Conservation (phyloP, 2,329 filamentous ascomycete genomes). For the Madurella fahalii region DNA sequence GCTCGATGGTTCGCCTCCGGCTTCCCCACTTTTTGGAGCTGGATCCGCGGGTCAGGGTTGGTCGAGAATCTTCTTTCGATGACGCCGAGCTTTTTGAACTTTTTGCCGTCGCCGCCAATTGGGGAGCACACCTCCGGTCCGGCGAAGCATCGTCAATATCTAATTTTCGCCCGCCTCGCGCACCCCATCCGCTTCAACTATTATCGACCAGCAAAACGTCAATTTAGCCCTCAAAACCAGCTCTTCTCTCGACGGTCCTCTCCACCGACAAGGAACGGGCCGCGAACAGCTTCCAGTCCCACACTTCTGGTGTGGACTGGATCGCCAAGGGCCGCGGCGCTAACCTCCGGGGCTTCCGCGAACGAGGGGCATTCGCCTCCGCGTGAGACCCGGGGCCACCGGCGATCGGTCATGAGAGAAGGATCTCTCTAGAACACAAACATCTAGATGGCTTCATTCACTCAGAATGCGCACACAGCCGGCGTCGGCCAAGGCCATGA, state of each 20-base stretch:
- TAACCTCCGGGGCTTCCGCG: not conserved
- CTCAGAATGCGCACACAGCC: constrained; percentile 20
- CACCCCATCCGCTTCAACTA: too few species aligned
- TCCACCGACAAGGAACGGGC: not conserved
- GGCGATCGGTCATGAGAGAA: not conserved
- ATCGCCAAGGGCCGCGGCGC: too few species aligned
- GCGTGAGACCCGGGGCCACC: not conserved
- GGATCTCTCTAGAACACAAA: not conserved
- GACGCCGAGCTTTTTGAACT: constrained; percentile 9
- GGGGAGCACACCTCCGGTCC: constrained; percentile 1
- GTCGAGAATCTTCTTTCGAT: constrained; percentile 18
- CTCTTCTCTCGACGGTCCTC: not conserved
- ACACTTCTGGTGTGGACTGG: not conserved
- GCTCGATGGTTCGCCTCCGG: too few species aligned
- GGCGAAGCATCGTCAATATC: not conserved
- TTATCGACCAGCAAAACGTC: not conserved
- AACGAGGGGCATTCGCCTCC: not conserved
- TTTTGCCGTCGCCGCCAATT: not conserved
- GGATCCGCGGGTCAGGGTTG: not conserved
- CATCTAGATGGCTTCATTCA: constrained; percentile 18
- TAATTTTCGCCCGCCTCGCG: too few species aligned
- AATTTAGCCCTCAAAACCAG: not conserved
- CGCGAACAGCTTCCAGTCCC: not conserved
- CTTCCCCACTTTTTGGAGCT: not conserved
- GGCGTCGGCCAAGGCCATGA: constrained; percentile 36